A percentile compares a stretch with the other conserved stretches of the same genome.
These are phyloP conservation scores for Rugonectria rugulosa DNA, from an alignment of 2,329 filamentous ascomycete genomes.

Conservation along the genomic window DNA sequence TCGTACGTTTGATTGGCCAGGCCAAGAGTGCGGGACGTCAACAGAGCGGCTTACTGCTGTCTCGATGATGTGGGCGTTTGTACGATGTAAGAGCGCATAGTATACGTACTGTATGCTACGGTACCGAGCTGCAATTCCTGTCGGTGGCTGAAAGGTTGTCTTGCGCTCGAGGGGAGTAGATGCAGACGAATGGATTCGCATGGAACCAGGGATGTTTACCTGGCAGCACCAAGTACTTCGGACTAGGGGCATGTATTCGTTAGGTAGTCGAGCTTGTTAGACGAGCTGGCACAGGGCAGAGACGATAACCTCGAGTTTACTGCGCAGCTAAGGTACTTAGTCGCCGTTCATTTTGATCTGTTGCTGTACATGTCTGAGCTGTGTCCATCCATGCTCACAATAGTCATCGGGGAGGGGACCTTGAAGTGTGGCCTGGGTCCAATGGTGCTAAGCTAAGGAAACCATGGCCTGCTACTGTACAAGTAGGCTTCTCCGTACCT, in stretches of 20 bases:
- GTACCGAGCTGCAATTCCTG: too few relatives aligned
- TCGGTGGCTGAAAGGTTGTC: conserved; percentile 17
- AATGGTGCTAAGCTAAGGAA: background rate
- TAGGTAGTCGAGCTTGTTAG: background rate
- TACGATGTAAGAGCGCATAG: background rate
- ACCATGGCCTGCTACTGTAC: background rate
- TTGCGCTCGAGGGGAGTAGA: conserved; percentile 11
- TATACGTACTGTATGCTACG: background rate
- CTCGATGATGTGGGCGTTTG: conserved; percentile 25
- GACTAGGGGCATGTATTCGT: too few relatives aligned
- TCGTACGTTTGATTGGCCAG: conserved; percentile 35
- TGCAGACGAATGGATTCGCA: background rate
- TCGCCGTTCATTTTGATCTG: background rate
- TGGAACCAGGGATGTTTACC: too few relatives aligned
- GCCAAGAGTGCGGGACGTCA: conserved; percentile 11
- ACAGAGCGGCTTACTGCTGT: conserved; percentile 15
- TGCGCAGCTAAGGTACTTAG: background rate
- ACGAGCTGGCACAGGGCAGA: background rate
- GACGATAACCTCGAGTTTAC: background rate
- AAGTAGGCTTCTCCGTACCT: too few relatives aligned
- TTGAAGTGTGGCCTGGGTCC: background rate
- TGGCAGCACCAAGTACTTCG: too few relatives aligned
- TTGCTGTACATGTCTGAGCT: background rate
- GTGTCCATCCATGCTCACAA: background rate
- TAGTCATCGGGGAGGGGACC: conserved; percentile 4